Evolutionary conservation across 129 eudicot genomes (phyloP).

Genomic region (Calendula officinalis): DNA sequence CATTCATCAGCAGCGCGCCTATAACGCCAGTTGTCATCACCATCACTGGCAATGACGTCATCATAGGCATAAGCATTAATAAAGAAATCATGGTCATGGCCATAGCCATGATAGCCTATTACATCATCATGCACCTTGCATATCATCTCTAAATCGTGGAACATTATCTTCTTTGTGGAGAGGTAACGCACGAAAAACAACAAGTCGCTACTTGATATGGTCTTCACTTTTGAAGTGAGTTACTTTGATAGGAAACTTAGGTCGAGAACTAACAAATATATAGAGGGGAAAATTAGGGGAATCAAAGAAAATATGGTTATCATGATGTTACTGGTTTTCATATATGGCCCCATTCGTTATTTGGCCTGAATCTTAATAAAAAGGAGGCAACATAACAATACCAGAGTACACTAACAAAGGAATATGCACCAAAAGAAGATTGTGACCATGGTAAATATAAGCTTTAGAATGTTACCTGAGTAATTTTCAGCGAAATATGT

Average conservation of each 20-base stretch:
- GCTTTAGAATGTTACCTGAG: not conserved
- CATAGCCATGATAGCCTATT: constrained; percentile 15
- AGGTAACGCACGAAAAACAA: not conserved
- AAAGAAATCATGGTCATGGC: constrained; percentile 2
- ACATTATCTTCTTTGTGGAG: constrained; percentile 23
- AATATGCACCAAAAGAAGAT: not conserved
- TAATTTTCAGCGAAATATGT: too few species aligned
- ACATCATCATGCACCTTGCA: constrained; percentile 27
- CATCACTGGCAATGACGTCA: constrained; percentile 6
- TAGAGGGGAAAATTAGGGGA: constrained; percentile 24
- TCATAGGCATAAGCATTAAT: not conserved
- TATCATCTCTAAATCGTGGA: constrained; percentile 9
- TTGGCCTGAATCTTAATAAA: constrained; percentile 2
- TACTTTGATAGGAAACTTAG: constrained; percentile 19
- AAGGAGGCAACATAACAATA: not conserved
- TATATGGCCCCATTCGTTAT: constrained; percentile 10
- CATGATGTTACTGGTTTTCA: not conserved
- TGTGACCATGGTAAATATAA: not conserved
- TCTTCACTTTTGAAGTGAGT: constrained; percentile 16
- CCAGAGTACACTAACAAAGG: not conserved
- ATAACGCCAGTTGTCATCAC: constrained; percentile 6
- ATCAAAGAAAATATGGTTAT: constrained; percentile 9
- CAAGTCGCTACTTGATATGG: constrained; percentile 2
- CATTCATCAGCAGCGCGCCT: not conserved
- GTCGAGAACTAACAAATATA: constrained; percentile 11